These are phyloP conservation scores for Globisporangium polare DNA, from an alignment of 352 stramenopile species.

Conservation along the genomic window DNA sequence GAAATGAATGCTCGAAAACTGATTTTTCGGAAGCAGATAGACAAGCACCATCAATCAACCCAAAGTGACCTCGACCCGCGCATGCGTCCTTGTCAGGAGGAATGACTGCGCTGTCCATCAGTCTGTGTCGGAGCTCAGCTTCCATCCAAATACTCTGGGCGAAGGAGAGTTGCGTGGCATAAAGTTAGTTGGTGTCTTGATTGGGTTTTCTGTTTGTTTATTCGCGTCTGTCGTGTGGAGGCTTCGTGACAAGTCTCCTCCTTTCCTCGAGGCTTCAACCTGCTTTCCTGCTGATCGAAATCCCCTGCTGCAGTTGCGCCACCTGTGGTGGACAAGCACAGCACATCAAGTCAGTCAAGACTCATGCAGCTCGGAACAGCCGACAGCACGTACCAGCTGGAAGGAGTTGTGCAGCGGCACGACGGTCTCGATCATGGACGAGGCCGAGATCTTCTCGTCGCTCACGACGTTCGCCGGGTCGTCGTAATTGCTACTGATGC, in stretches of 20 bases:
- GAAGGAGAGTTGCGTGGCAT: neutral
- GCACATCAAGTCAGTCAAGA: neutral
- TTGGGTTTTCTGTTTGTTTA: neutral
- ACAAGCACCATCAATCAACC: neutral
- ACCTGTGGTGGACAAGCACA: constrained; percentile 22
- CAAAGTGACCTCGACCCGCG: neutral
- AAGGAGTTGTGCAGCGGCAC: constrained; percentile 64
- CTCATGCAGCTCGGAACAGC: neutral
- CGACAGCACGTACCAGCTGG: constrained; percentile 43
- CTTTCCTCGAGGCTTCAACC: constrained; percentile 19
- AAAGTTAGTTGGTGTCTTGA: constrained; percentile 6
- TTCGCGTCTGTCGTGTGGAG: neutral
- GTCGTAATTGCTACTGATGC: constrained; percentile 17
- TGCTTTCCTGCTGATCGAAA: constrained; percentile 38
- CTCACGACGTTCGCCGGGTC: constrained; percentile 32
- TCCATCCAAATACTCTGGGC: neutral
- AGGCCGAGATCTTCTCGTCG: constrained; percentile 56
- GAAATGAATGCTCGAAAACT: neutral
- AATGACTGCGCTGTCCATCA: neutral
- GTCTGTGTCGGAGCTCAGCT: neutral
- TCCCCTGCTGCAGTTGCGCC: constrained; percentile 50
- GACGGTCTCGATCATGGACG: constrained; percentile 76
- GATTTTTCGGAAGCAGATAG: constrained; percentile 1
- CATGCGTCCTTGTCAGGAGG: neutral
- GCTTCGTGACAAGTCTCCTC: neutral